Conservation (phyloP, 331 rosid genomes). For the Malus hybrid region DNA sequence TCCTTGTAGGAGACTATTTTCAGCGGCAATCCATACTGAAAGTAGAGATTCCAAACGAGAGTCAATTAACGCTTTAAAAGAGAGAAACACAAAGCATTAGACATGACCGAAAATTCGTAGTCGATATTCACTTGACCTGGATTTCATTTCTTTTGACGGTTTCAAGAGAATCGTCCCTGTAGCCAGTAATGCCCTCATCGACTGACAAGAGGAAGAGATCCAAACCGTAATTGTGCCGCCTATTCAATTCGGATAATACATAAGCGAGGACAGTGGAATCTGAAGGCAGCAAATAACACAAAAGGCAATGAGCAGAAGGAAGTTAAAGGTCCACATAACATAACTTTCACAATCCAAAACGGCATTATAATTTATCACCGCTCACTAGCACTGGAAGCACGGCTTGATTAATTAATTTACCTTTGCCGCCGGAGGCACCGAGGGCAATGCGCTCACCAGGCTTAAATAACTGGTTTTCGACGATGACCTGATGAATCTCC, state of each 20-base stretch:
- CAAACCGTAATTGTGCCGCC: conserved; percentile 62
- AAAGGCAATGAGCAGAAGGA: not conserved
- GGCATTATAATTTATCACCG: not conserved
- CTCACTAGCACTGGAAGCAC: not conserved
- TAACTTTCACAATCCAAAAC: not conserved
- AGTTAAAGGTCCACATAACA: not conserved
- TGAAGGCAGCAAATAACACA: conserved; percentile 2
- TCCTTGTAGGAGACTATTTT: conserved; percentile 82
- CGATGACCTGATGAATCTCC: conserved; percentile 71
- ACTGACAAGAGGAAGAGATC: conserved; percentile 81
- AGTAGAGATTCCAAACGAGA: not conserved
- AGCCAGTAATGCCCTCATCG: conserved; percentile 93
- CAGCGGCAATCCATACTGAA: conserved; percentile 68
- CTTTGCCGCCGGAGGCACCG: conserved; percentile 96
- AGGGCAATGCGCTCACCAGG: conserved; percentile 75
- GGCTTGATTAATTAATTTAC: conserved; percentile 12
- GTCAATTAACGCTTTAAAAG: not conserved
- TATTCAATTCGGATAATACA: conserved; percentile 66
- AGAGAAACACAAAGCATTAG: not conserved
- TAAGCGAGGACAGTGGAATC: conserved; percentile 96
- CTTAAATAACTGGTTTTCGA: conserved; percentile 45
- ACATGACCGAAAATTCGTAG: not conserved
- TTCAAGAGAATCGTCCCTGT: conserved; percentile 91
- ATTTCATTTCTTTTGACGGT: conserved; percentile 83
- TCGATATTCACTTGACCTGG: conserved; percentile 30